Evolutionary conservation across 441 rosid genomes (phyloP), one percentile per base, ranked within the genome.

Genomic region (Mallotus repandus): DNA sequence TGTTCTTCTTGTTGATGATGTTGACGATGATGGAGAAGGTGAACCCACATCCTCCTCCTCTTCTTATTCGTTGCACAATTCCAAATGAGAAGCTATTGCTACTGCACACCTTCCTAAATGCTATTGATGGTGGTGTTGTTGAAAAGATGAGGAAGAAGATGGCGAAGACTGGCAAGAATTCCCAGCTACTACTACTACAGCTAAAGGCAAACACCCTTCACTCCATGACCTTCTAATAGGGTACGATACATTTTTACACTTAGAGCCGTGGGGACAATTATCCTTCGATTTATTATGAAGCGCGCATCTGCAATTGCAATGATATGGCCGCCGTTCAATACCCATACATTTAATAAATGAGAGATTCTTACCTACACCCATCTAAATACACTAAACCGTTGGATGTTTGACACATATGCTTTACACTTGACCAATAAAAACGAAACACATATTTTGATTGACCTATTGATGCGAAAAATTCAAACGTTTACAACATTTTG

Each of bases 251-350:
- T 65, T 76, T 43, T 73, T 78, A 77, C 70, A 72, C 18, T 81
- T 82, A 0, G 88, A 56, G 14, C 81, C 79, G 2, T 72, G 82
- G n/a, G 79, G 73, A 38, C 88, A 77, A 58, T 66, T 74, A 38
- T 81, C 79, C 45, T 61, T 63, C 0, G 84, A 61, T 63, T 75
- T 81, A 63, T 75, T 80, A 63, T 89, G 96, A 29, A 90, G 86
- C 2, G 88, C 96, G 65, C 98, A 92, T 0, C 85, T 21, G 73
- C 96, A 92, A 70, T 92, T 86, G 25, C 82, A 80, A 80, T 89
- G 96, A 77, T 90, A 92, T 0, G 93, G 96, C 48, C 98, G 85
- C 8, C 89, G 81, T 25, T 84, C 85, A 14, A 88, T 76, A 52
- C 77, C 86, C 45, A 73, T 68, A 65, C 88, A 89, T 13, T 75